Conservation (phyloP, 1,284 basidiomycete species). For the Melampsora allii-populina region DNA sequence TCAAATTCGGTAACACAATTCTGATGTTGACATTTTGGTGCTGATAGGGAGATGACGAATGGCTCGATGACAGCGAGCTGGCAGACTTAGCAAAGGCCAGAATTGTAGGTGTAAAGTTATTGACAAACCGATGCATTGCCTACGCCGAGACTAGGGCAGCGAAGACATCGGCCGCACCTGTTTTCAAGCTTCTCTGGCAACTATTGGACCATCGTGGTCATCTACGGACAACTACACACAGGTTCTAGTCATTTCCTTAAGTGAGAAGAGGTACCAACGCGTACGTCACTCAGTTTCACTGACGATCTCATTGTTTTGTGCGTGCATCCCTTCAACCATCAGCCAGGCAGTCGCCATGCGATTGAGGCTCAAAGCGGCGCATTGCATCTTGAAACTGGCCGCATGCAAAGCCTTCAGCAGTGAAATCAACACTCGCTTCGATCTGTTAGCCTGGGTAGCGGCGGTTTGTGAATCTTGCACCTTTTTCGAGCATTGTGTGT, state of each 20-base stretch:
- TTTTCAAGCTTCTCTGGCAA: constrained; percentile 68
- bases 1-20: neutral
- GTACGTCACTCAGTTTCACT: constrained; percentile 21
- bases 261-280: no score
- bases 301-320: neutral
- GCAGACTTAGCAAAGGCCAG: constrained; percentile 62
- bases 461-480: constrained; percentile 59
- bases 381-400: constrained; percentile 76
- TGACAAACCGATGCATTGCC: constrained; percentile 70
- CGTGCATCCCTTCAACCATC: neutral
- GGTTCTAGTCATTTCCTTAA: constrained; percentile 60
- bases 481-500: constrained; percentile 3
- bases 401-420: constrained; percentile 63
- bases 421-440: constrained; percentile 64
- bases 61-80: constrained; percentile 67
- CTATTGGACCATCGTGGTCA: constrained; percentile 60
- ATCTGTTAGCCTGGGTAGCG: constrained; percentile 67
- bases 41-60: constrained; percentile 59
- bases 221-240: constrained; percentile 21
- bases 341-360: constrained; percentile 51
- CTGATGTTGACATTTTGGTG: neutral
- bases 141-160: constrained; percentile 63
- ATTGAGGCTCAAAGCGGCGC: constrained; percentile 73
- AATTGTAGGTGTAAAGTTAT: constrained; percentile 70
- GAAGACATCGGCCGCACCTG: constrained; percentile 65